Base-by-base conservation (phyloP, 805 yeast species). In the Metschnikowia bowlesiae region DNA sequence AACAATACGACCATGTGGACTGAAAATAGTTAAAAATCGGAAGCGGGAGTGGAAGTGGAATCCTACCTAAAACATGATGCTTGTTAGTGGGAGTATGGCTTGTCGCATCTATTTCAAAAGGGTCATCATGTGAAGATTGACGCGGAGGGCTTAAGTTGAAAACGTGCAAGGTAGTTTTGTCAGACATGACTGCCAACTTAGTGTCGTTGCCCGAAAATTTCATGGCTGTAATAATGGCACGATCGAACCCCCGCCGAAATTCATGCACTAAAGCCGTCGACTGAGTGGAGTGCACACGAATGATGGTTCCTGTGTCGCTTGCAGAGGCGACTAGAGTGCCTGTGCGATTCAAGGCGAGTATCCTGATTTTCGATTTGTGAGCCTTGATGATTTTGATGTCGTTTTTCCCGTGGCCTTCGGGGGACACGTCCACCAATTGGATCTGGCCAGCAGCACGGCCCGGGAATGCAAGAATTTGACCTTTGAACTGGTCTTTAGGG, bases 231-330 rank as follows among this genome's bases (percentile, higher is more conserved):
- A 94, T 80, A 14, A 76, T 73, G 1, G 97, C 97, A 47, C 84
- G 78, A 65, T 94, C 98, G 18, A 91, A 64, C 0, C 99, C 99
- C 46, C 99, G 75, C 58, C 98, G 75, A 61, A 91, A 91, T 64
- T 89, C 97, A 61, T 79, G 85, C n/a, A 89, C 60, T 46, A 89
- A 70, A 1, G 85, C 76, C 29, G 95, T 85, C 33, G 80, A 82
- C 46, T 75, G 73, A 1, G 89, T 80, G 5, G 89, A 83, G 62
- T 85, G 89, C 2, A 89, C 74, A 46, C 96, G 68, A 16, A 89
- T 81, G 8, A 89, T 75, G 0, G 96, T 90, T 0, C 97, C 97
- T 1, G 85, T 81, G 46, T 82, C 87, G 10, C 90, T 83, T 0
- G 95, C 95, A 16, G 89, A 81, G 1, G 96, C 96, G 7, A 89